These are phyloP conservation scores for Collybia sordida DNA, from an alignment of 768 basidiomycete genomes.

Conservation along the genomic window DNA sequence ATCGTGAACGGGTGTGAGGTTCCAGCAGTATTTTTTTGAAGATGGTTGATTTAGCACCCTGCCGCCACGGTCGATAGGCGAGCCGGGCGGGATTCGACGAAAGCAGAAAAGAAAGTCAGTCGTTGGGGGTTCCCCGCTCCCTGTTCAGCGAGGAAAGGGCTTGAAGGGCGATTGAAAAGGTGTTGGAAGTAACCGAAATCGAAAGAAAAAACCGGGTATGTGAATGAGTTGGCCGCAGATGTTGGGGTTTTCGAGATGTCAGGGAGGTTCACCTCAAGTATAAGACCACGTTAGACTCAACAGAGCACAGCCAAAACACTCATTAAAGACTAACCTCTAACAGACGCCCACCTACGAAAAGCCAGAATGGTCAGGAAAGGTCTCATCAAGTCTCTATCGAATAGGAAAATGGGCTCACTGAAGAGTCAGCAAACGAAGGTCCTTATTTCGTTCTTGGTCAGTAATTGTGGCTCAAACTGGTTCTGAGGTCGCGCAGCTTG, in stretches of 20 bases:
- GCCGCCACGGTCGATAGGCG: conserved; percentile 69
- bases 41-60: conserved; percentile 11
- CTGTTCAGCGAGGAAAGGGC: conserved; percentile 64
- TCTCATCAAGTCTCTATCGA: conserved; percentile 1
- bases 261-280: conserved; percentile 75
- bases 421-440: conserved; percentile 82
- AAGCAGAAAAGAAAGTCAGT: conserved; percentile 50
- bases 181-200: conserved; percentile 15
- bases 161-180: conserved; percentile 39
- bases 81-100: conserved; percentile 67
- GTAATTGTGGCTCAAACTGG: conserved; percentile 54
- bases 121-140: conserved; percentile 67
- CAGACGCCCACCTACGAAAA: conserved; percentile 67
- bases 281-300: conserved; percentile 17
- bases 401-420: conserved; percentile 44
- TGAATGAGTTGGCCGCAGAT: conserved; percentile 7
- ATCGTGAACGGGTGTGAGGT: conserved; percentile 9
- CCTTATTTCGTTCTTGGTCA: conserved; percentile 75
- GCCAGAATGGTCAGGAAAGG: conserved; percentile 15
- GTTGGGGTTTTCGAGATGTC: conserved; percentile 37
- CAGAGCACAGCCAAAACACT: background rate
- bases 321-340: conserved; percentile 56
- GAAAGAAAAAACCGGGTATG: conserved; percentile 9
- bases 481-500: conserved; percentile 39
- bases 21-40: conserved; percentile 8